Evolutionary conservation across 805 yeast genomes (phyloP).

Genomic region (Kazachstania bromeliacearum): DNA sequence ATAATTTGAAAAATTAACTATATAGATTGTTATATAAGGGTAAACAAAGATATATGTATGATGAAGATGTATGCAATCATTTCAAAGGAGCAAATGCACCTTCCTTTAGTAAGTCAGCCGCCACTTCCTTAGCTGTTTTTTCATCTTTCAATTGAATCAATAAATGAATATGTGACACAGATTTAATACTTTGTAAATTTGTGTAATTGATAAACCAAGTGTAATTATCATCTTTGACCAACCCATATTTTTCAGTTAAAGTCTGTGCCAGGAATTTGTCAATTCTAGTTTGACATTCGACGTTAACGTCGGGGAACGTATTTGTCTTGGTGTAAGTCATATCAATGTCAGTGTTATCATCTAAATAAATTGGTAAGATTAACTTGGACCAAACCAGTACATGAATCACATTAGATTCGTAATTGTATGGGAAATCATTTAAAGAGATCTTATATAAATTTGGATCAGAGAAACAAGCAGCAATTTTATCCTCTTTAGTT

Average conservation of each 20-base stretch:
- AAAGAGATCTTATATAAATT: conserved; percentile 33
- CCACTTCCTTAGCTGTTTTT: neutral
- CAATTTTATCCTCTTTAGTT: conserved; percentile 14
- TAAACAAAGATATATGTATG: too few relatives aligned
- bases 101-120: conserved; percentile 4
- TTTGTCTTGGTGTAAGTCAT: conserved; percentile 42
- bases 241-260: conserved; percentile 28
- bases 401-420: conserved; percentile 44
- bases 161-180: conserved; percentile 64
- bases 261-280: conserved; percentile 39
- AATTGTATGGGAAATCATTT: conserved; percentile 63
- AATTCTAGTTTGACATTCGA: conserved; percentile 37
- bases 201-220: conserved; percentile 71
- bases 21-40: neutral
- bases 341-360: conserved; percentile 26
- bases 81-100: conserved; percentile 4
- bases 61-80: neutral
- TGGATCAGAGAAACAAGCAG: conserved; percentile 20
- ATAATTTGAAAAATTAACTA: neutral
- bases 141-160: conserved; percentile 31
- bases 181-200: conserved; percentile 54
- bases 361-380: conserved; percentile 42
- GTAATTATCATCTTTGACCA: conserved; percentile 28
- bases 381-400: conserved; percentile 61
- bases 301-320: conserved; percentile 26